phyloP scores from a whole-genome alignment of 176 grass and related monocot genomes.

The Bromus sterilis region DNA sequence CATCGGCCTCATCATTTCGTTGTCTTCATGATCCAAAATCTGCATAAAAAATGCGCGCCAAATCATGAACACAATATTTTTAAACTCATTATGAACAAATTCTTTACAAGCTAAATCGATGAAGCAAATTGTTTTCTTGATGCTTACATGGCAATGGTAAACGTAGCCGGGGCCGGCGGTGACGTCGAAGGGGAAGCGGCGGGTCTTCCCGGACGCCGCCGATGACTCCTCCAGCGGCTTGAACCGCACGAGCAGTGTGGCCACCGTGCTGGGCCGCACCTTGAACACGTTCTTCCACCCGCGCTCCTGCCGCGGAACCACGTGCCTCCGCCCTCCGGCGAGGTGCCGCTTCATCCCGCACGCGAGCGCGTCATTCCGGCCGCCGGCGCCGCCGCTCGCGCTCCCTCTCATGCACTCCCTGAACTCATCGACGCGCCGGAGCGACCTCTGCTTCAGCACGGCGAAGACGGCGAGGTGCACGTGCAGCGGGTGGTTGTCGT shows the following conservation, averaged over 20 bases:
- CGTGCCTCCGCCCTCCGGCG: background rate
- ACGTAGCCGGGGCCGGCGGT: conserved; percentile 75
- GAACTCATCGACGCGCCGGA: conserved; percentile 44
- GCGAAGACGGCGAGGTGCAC: conserved; percentile 60
- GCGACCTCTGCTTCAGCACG: conserved; percentile 41
- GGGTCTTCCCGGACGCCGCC: background rate
- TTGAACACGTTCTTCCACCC: conserved; percentile 98
- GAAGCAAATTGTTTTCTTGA: background rate
- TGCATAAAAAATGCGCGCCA: background rate
- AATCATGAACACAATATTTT: background rate
- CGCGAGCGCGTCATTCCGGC: conserved; percentile 38
- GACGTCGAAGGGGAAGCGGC: conserved; percentile 52
- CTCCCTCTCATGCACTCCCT: conserved; percentile 50
- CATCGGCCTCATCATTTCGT: conserved; percentile 92
- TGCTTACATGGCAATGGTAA: conserved; percentile 89
- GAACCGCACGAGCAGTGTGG: conserved; percentile 63
- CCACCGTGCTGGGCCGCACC: conserved; percentile 44
- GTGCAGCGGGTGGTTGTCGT: conserved; percentile 93
- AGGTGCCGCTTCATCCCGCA: conserved; percentile 38
- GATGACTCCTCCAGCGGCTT: conserved; percentile 25
- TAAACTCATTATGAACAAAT: background rate
- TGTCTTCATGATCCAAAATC: conserved; percentile 96
- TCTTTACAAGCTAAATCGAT: background rate
- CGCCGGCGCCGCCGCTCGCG: conserved; percentile 5
- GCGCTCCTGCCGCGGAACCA: conserved; percentile 39